Conservation (phyloP, 2,329 filamentous ascomycete species). For the Paradendryphiella salina region DNA sequence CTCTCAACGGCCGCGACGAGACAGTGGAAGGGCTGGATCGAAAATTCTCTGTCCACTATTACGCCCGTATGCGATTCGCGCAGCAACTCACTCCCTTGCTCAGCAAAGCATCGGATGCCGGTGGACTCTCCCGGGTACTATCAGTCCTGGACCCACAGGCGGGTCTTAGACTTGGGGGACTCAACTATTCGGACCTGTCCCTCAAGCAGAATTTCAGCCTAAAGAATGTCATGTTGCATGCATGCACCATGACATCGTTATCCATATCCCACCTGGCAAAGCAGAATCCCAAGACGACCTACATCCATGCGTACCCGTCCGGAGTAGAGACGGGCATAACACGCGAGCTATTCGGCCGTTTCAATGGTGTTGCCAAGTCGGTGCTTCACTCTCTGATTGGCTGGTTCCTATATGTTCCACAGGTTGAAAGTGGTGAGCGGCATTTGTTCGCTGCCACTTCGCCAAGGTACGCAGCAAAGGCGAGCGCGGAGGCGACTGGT, state of each 20-base stretch:
- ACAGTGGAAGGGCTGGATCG: constrained; percentile 45
- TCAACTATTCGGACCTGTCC: constrained; percentile 33
- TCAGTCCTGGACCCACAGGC: constrained; percentile 35
- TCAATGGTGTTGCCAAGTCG: constrained; percentile 9
- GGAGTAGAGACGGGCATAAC: constrained; percentile 28
- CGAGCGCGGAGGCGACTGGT: constrained; percentile 10
- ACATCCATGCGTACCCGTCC: constrained; percentile 36
- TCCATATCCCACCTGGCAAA: constrained; percentile 28
- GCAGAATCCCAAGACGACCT: constrained; percentile 26
- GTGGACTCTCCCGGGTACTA: constrained; percentile 35
- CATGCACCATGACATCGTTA: constrained; percentile 34
- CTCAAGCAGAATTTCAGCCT: constrained; percentile 34
- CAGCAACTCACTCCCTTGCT: constrained; percentile 47
- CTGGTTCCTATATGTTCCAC: constrained; percentile 25
- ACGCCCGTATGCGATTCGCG: constrained; percentile 47
- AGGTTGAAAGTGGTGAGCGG: constrained; percentile 40
- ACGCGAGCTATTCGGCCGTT: constrained; percentile 16
- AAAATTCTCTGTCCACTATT: constrained; percentile 40
- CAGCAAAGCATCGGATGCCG: constrained; percentile 23
- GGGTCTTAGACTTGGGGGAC: constrained; percentile 14
- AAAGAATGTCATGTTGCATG: constrained; percentile 29
- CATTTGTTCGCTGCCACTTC: constrained; percentile 40
- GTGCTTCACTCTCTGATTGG: constrained; percentile 10
- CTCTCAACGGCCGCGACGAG: constrained; percentile 45
- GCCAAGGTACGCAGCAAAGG: constrained; percentile 27